Base-by-base conservation (phyloP, 768 basidiomycete genomes). In the Leucosporidium creatinivorum region DNA sequence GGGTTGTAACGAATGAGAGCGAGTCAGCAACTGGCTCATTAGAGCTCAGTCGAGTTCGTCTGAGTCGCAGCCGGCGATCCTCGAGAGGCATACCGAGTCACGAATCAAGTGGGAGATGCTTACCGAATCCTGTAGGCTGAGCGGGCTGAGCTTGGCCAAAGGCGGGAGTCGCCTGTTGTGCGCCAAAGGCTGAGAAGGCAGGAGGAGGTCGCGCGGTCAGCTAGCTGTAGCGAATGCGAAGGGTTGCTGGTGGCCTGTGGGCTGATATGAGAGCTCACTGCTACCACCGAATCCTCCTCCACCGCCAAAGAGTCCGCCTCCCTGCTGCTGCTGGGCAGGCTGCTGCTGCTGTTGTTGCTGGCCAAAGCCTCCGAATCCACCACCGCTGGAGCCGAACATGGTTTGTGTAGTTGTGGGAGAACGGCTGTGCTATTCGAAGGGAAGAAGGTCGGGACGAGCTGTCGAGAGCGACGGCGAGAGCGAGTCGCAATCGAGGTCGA, bases 271-370 rank as follows among this genome's bases (percentile, higher is more conserved):
- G 15, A 44, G 39, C 39, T 44, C 39, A 44, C 39, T 58, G 36
- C 55, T 56, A 31, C 31, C 39, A 3, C 69, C 70, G 47, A 71
- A 71, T 10, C 48, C 63, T 21, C 51, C 52, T 13, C 25, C 54
- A 5, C 52, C 58, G 26, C 67, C 70, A 57, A 71, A 71, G 31
- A 71, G 39, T 0, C 70, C 70, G 31, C 70, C 70, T 0, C 33
- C n/a, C 6, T 48, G n/a, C 48, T 60, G 66, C n/a, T 60, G 64
- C 17, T 56, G 59, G 33, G 62, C 60, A 6, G 61, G 68, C 19
- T 62, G 58, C 23, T 69, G 69, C 47, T 70, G 69, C 19, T 70
- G 69, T 17, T 67, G 57, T 48, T 65, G 69, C 58, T 68, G 66
- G 33, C 70, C 70, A 25, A 71, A 71, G 28, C 55, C 55, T 10